Evolutionary conservation across 257 asterid genomes (phyloP).

Genomic region (Plectranthus barbatus): DNA sequence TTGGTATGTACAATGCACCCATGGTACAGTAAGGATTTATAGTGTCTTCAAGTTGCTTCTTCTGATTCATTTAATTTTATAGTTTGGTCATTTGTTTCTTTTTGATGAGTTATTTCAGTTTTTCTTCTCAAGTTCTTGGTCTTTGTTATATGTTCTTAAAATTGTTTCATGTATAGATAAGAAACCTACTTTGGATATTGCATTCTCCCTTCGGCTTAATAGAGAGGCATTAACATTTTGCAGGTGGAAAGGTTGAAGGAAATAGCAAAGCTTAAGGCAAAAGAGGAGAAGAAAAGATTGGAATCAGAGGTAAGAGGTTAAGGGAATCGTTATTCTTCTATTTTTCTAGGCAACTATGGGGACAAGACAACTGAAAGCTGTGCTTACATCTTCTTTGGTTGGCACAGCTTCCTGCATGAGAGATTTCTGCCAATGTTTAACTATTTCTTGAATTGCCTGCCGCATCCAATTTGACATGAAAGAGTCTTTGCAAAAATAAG

Average conservation of each 20-base stretch:
- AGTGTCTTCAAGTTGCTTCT: not conserved
- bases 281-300: slow-evolving; percentile 65
- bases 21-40: not conserved
- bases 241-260: slow-evolving; percentile 90
- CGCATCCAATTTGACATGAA: not conserved
- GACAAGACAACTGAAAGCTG: not conserved
- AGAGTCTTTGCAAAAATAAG: no score
- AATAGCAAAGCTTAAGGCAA: slow-evolving; percentile 77
- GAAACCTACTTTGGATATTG: not conserved
- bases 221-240: slow-evolving; percentile 9
- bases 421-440: not conserved
- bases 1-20: not conserved
- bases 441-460: not conserved
- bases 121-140: not conserved
- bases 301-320: slow-evolving; percentile 66
- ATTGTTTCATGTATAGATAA: not conserved
- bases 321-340: not conserved
- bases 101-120: not conserved
- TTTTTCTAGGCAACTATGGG: not conserved
- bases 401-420: not conserved
- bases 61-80: not conserved
- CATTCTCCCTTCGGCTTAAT: slow-evolving; percentile 14
- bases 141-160: not conserved
- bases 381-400: not conserved
- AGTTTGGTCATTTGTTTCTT: not conserved